Conservation (phyloP, 73 alveolate species). For the Tetrahymena malaccensis region DNA sequence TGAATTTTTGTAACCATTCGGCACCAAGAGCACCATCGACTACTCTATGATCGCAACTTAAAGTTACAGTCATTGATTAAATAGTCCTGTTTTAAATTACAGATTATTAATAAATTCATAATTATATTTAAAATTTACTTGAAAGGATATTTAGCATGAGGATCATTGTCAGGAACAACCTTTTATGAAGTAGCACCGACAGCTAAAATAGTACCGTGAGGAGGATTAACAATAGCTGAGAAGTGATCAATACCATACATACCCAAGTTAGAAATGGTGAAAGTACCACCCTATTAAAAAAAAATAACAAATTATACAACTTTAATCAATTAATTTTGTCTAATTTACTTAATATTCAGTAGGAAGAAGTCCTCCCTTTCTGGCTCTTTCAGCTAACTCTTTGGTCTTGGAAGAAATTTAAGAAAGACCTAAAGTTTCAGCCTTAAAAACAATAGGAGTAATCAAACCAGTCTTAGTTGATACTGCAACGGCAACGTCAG, state of each 20-base stretch:
- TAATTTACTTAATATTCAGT: constrained; percentile 20
- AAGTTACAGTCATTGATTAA: constrained; percentile 51
- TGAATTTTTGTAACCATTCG: constrained; percentile 70
- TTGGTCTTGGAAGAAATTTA: constrained; percentile 54
- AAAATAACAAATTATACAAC: background rate
- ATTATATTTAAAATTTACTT: background rate
- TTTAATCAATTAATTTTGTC: background rate
- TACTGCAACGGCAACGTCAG: constrained; percentile 70
- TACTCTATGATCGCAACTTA: constrained; percentile 74
- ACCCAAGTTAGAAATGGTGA: constrained; percentile 68
- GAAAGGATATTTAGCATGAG: constrained; percentile 20
- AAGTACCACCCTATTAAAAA: constrained; percentile 57
- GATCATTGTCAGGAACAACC: constrained; percentile 46
- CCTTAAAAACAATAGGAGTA: constrained; percentile 66
- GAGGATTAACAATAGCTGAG: constrained; percentile 68
- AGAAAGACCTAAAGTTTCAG: constrained; percentile 63
- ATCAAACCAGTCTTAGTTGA: constrained; percentile 61
- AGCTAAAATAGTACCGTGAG: constrained; percentile 69
- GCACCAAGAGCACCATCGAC: constrained; percentile 91
- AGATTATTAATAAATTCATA: background rate
- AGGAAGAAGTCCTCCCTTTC: constrained; percentile 52
- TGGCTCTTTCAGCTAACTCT: constrained; percentile 73
- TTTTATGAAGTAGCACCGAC: constrained; percentile 54
- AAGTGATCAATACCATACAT: constrained; percentile 67
- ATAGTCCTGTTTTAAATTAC: background rate